phyloP scores from a whole-genome alignment of 2,329 filamentous ascomycete species.

The Ophiostoma novo-ulmi region DNA sequence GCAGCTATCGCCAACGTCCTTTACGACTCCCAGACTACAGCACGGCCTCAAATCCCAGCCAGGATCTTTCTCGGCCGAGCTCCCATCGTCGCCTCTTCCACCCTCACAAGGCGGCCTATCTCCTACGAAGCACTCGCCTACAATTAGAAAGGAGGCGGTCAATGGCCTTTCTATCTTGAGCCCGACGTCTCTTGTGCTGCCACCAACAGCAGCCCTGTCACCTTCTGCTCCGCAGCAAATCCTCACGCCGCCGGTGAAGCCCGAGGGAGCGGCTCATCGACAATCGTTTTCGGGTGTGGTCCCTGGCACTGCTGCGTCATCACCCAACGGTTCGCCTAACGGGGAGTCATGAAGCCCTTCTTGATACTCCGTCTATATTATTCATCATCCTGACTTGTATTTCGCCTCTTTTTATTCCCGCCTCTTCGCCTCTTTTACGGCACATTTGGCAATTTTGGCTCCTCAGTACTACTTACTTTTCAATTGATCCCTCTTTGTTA shows the following conservation, averaged over 20 bases:
- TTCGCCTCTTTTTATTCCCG: background rate
- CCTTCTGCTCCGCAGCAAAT: slow-evolving; percentile 55
- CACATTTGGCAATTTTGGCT: background rate
- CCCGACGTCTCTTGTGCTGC: slow-evolving; percentile 46
- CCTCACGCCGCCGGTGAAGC: slow-evolving; percentile 57
- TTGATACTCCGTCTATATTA: background rate
- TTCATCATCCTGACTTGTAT: background rate
- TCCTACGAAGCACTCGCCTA: slow-evolving; percentile 49
- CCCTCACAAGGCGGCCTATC: slow-evolving; percentile 46
- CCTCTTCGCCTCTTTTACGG: background rate
- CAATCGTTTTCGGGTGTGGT: slow-evolving; percentile 24
- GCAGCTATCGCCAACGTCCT: slow-evolving; percentile 28
- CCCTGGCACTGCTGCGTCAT: background rate
- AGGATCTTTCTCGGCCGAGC: slow-evolving; percentile 28
- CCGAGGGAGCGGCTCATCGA: slow-evolving; percentile 34
- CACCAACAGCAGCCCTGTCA: slow-evolving; percentile 52
- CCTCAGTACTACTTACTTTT: background rate
- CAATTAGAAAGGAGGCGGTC: slow-evolving; percentile 33
- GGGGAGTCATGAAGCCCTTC: background rate
- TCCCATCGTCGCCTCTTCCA: slow-evolving; percentile 38
- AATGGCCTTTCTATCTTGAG: slow-evolving; percentile 32
- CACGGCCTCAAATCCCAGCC: slow-evolving; percentile 7
- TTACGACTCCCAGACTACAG: slow-evolving; percentile 34
- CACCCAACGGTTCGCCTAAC: background rate
- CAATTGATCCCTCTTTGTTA: background rate